A percentile compares a stretch with the other conserved stretches of the same genome.
These are phyloP conservation scores for Diaporthe citrichinensis DNA, from an alignment of 2,329 filamentous ascomycete genomes.

Conservation along the genomic window DNA sequence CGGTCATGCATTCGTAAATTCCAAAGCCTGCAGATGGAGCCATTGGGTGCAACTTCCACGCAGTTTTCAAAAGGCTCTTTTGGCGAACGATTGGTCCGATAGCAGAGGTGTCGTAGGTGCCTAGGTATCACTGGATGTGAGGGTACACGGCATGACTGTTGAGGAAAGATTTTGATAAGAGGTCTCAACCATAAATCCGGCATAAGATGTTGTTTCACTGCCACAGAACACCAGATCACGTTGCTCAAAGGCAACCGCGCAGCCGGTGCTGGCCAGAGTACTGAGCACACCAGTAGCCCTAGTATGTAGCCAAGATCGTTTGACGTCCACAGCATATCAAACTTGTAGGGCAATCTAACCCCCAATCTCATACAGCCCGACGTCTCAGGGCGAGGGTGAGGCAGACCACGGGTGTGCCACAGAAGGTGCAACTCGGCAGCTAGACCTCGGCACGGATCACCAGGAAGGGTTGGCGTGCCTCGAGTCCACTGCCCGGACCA, in stretches of 20 bases:
- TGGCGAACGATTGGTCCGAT: not conserved
- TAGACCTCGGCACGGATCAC: slow-evolving; percentile 7
- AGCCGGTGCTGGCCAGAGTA: not conserved
- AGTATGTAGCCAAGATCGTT: not conserved
- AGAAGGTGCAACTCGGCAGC: not conserved
- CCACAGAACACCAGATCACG: not conserved
- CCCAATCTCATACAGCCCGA: not conserved
- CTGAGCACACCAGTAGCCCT: not conserved
- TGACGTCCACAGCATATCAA: not conserved
- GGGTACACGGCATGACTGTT: not conserved
- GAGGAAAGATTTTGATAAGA: not conserved
- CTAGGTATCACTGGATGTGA: not conserved
- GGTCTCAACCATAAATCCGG: not conserved
- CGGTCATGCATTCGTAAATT: not conserved
- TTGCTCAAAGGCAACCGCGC: not conserved
- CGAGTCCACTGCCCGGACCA: not conserved
- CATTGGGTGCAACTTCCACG: not conserved
- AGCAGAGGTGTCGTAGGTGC: not conserved
- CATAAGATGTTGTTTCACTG: too few species aligned
- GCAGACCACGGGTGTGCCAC: not conserved
- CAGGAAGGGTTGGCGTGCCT: not conserved
- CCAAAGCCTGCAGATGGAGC: not conserved
- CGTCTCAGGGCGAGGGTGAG: not conserved
- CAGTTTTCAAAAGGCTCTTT: not conserved
- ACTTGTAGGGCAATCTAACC: not conserved